Evolutionary conservation across 2,329 filamentous ascomycete species (phyloP).

Genomic region (Colletotrichum sp.): DNA sequence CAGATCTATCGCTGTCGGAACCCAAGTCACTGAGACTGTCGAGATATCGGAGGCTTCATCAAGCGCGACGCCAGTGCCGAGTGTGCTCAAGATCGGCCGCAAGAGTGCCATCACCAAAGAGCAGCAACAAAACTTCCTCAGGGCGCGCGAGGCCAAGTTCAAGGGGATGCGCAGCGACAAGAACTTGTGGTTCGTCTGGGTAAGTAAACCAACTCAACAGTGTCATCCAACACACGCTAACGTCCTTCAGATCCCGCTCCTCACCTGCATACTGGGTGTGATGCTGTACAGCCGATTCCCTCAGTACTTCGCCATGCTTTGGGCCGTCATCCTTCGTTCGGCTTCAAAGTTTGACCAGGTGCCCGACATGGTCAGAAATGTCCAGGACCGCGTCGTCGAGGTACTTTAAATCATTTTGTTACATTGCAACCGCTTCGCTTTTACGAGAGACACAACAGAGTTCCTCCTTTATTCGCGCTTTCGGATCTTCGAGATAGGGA

Average conservation of each 20-base stretch:
- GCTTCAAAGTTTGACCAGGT: slow-evolving; percentile 8
- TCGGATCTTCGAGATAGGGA: background rate
- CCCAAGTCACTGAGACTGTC: slow-evolving; percentile 38
- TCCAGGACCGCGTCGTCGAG: slow-evolving; percentile 29
- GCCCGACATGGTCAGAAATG: slow-evolving; percentile 11
- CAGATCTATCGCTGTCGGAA: slow-evolving; percentile 53
- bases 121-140: slow-evolving; percentile 67
- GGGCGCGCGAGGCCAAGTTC: slow-evolving; percentile 65
- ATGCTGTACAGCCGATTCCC: slow-evolving; percentile 59
- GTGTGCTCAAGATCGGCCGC: slow-evolving; percentile 62
- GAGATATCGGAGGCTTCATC: slow-evolving; percentile 38
- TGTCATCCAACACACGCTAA: slow-evolving; percentile 22
- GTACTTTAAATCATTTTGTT: slow-evolving; percentile 9
- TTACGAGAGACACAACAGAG: background rate
- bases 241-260: slow-evolving; percentile 51
- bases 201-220: slow-evolving; percentile 40
- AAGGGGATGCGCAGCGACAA: slow-evolving; percentile 68
- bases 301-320: slow-evolving; percentile 39
- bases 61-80: slow-evolving; percentile 25
- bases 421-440: background rate
- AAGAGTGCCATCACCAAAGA: slow-evolving; percentile 69
- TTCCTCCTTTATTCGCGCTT: background rate
- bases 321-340: slow-evolving; percentile 18
- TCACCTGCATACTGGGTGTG: slow-evolving; percentile 51
- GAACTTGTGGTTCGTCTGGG: slow-evolving; percentile 74